Evolutionary conservation across 225 moss, liverwort and hornwort species (phyloP), one percentile per base, ranked within the genome.

Genomic region (Neckera pumila): DNA sequence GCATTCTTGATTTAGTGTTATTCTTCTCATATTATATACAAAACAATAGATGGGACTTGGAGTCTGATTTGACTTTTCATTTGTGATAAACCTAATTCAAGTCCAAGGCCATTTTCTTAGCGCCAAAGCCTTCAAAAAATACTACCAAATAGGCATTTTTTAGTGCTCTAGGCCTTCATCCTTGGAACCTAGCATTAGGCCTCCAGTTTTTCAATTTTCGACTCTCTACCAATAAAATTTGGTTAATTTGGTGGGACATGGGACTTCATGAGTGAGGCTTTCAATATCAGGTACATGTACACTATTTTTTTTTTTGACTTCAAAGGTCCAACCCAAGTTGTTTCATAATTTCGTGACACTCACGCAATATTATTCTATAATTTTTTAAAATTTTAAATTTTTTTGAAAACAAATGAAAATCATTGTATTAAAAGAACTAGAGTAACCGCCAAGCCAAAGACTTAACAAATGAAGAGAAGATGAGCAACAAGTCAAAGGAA

Each of bases 211-310:
- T 43, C 10, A 14, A 72, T 16, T 27, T 72, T 43, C 16, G 42
- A 72, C 5, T 72, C 9, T 43, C 27, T 0, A 43, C 72, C 10
- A 43, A 72, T 72, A 28, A 73, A 28, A 27, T 28, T 43, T 27
- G 3, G 1, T 10, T 2, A 30, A 43, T 73, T 45, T 45, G 6
- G 17, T 17, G 11, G 73, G 6, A 28, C 6, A 27, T 72, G 17
- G 16, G 6, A 18, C 2, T 28, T 73, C 0, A 6, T 6, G 0
- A 30, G 4, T 45, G 17, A 0, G 2, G 1, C 45, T 17, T 0
- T 30, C 6, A 18, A 10, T 30, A n/a, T n/a, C n/a, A n/a, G n/a
- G n/a, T n/a, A n/a, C n/a, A n/a, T n/a, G n/a, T n/a, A n/a, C n/a
- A n/a, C n/a, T n/a, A n/a, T n/a, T n/a, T n/a, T n/a, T 28, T 40